Percentiles rank a stretch among this genome's conserved stretches.
phyloP scores from a whole-genome alignment of 345 rosid genomes.

The Zanthoxylum bungeanum region DNA sequence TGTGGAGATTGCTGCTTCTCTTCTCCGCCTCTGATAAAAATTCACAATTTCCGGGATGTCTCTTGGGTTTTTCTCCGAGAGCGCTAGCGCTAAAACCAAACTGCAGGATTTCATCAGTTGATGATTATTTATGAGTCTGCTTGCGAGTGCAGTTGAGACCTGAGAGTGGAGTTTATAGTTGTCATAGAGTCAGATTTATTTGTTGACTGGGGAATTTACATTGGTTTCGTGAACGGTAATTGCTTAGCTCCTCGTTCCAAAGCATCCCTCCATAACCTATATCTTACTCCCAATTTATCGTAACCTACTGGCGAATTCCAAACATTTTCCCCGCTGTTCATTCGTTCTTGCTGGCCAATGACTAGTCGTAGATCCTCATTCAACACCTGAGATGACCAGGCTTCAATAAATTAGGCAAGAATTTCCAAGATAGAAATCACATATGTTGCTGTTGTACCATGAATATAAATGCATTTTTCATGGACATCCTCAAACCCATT shows the following conservation, averaged over 20 bases:
- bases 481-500: too few species aligned
- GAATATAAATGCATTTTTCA: not conserved
- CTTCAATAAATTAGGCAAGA: not conserved
- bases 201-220: constrained; percentile 6
- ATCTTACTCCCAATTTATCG: constrained; percentile 96
- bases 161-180: not conserved
- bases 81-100: constrained; percentile 6
- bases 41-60: constrained; percentile 22
- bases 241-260: constrained; percentile 63
- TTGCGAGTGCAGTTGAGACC: not conserved
- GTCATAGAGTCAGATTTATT: constrained; percentile 11
- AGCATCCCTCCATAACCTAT: constrained; percentile 83
- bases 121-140: constrained; percentile 3
- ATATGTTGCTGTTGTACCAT: not conserved
- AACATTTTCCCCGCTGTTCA: constrained; percentile 80
- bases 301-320: constrained; percentile 90
- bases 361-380: constrained; percentile 90
- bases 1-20: not conserved
- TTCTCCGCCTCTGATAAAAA: constrained; percentile 19
- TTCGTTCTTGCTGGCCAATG: constrained; percentile 90
- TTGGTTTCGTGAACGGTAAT: constrained; percentile 55
- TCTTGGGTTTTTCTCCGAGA: not conserved
- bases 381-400: constrained; percentile 54
- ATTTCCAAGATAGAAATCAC: not conserved
- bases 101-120: not conserved